Base-by-base conservation (phyloP, 352 stramenopile species). In the Globisporangium heterothallicum region DNA sequence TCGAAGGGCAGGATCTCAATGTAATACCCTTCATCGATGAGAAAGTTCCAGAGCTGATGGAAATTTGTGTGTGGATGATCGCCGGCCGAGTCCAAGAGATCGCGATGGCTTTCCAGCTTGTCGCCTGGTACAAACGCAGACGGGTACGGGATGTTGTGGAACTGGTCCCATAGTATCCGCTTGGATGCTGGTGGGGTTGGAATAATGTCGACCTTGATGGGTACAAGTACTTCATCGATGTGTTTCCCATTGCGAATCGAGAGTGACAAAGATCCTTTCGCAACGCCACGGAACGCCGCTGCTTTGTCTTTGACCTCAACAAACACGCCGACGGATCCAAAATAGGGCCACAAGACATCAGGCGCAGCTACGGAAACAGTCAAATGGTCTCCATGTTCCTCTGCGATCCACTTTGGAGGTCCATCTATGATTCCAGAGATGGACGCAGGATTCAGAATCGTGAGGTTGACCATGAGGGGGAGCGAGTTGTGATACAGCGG, bases 31-130 rank as follows among this genome's bases (percentile, higher is more conserved):
- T 74, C 64, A 6, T 60, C 63, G 3, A 74, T 55, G 6, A 96
- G 49, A 16, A 76, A 82, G 49, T 86, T 84, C 73, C 81, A 96
- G 1, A 94, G 53, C 46, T 88, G 75, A 24, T 87, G 73, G 54
- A 90, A 96, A 42, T 96, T 96, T 1, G 86, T 96, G 59, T 94
- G 76, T 10, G 66, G 69, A 25, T 94, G 79, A 53, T 95, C 86
- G 27, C 85, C 85, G 12, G 86, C 75, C 24, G 70, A 70, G 53
- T 94, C 82, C 26, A 95, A 72, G 24, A 82, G 59, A 46, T 91
- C 71, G 41, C 78, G 57, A 7, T 72, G 59, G 29, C 74, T 77
- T 56, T 88, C 69, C 3, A 94, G 66, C 26, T 84, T 84, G 58
- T 96, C 86, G 22, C 77, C 66, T 9, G 84, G 83, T 1, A 91